These are phyloP conservation scores for Lactarius sp. DNA, from an alignment of 768 basidiomycete genomes.

Conservation along the genomic window DNA sequence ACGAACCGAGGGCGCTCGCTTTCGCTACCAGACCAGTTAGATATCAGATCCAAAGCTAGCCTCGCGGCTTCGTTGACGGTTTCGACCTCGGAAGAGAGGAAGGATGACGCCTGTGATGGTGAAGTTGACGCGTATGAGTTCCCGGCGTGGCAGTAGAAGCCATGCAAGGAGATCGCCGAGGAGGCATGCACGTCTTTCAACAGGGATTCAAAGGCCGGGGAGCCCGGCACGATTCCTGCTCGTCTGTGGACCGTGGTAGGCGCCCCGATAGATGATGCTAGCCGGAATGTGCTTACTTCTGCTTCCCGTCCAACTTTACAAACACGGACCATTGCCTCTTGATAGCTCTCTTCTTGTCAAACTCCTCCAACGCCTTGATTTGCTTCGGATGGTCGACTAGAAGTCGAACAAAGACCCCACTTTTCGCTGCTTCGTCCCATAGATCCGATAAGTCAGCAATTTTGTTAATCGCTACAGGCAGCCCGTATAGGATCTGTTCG, in stretches of 20 bases:
- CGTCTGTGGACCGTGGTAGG: constrained; percentile 43
- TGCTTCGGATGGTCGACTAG: constrained; percentile 77
- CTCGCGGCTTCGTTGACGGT: constrained; percentile 64
- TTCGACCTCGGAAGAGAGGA: constrained; percentile 64
- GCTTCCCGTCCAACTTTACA: constrained; percentile 74
- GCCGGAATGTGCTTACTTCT: constrained; percentile 48
- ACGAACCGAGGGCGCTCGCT: constrained; percentile 50
- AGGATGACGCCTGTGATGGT: constrained; percentile 55
- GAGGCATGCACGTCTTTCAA: constrained; percentile 51
- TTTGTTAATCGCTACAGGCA: constrained; percentile 68
- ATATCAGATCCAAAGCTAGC: constrained; percentile 46
- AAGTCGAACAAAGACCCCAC: constrained; percentile 60
- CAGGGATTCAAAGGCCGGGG: constrained; percentile 51
- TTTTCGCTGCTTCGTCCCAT: constrained; percentile 47
- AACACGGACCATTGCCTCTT: constrained; percentile 66
- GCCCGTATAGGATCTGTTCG: constrained; percentile 69
- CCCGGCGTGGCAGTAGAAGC: constrained; percentile 81
- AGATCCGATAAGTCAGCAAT: constrained; percentile 62
- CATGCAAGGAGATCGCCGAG: constrained; percentile 56
- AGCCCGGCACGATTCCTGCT: constrained; percentile 57
- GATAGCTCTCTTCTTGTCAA: constrained; percentile 40
- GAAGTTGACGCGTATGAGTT: constrained; percentile 75
- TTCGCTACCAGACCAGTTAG: constrained; percentile 32
- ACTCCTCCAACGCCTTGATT: constrained; percentile 57
- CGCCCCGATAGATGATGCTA: not conserved